A percentile compares a stretch with the other conserved stretches of the same genome.
Conservation (phyloP, 129 eudicot genomes). For the Kitagawia praeruptora region DNA sequence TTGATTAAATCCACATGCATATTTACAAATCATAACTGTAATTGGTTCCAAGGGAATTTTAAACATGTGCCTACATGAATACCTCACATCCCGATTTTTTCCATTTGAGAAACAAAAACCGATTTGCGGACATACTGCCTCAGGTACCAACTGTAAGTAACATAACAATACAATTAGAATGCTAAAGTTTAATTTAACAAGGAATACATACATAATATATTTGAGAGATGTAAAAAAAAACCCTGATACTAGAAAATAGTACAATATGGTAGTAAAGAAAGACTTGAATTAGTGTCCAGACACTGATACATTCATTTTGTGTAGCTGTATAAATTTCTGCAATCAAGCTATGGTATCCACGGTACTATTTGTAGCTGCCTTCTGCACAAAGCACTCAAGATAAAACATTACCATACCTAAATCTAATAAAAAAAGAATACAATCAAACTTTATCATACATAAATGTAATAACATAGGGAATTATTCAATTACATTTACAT, state of each 20-base stretch:
- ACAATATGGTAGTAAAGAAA: too few relatives aligned
- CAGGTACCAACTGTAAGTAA: conserved; percentile 45
- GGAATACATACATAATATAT: not conserved
- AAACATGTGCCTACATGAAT: not conserved
- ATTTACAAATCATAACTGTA: not conserved
- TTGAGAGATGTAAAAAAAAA: not conserved
- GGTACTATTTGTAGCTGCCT: too few relatives aligned
- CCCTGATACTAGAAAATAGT: conserved; percentile 40
- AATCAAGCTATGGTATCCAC: too few relatives aligned
- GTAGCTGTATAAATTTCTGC: too few relatives aligned
- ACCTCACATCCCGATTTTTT: conserved; percentile 45
- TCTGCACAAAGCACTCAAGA: too few relatives aligned
- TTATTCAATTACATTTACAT: too few relatives aligned
- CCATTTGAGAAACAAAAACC: conserved; percentile 62
- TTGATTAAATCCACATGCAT: not conserved
- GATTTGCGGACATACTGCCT: conserved; percentile 49
- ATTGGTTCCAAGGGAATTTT: not conserved
- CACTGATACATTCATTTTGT: too few relatives aligned
- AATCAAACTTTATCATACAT: too few relatives aligned
- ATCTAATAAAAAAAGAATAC: too few relatives aligned
- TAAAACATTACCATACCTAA: too few relatives aligned
- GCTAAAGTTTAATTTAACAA: not conserved
- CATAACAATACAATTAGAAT: not conserved
- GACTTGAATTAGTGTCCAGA: too few relatives aligned
- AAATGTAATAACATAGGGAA: too few relatives aligned